phyloP scores from a whole-genome alignment of 2,329 filamentous ascomycete genomes.

The Pseudogymnoascus sp. region DNA sequence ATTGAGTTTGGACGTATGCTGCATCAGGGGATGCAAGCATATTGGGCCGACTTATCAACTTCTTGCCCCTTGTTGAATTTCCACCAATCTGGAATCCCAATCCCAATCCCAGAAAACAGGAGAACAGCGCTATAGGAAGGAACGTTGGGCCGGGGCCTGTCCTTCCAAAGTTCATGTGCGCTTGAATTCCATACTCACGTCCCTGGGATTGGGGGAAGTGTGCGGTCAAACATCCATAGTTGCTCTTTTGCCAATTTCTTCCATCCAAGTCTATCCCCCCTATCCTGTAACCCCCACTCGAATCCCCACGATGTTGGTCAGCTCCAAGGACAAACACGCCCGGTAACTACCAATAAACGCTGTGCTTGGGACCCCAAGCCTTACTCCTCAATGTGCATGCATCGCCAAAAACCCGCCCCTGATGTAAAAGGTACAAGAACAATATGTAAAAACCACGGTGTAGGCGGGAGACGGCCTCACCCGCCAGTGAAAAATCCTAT shows the following conservation, averaged over 20 bases:
- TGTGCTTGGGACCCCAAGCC: background rate
- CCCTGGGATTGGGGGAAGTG: background rate
- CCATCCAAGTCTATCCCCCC: background rate
- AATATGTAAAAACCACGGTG: background rate
- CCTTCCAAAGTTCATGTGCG: background rate
- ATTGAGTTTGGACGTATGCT: background rate
- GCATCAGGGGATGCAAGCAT: background rate
- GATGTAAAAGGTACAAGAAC: background rate
- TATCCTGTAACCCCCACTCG: background rate
- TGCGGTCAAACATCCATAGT: background rate
- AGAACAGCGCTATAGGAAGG: background rate
- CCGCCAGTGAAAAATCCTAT: background rate
- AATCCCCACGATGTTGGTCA: background rate
- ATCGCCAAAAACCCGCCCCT: background rate
- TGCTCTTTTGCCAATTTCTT: background rate
- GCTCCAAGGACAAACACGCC: background rate
- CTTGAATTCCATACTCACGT: background rate
- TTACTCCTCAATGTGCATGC: background rate
- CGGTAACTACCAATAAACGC: background rate
- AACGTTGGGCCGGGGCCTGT: background rate
- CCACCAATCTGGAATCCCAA: background rate
- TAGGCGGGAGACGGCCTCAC: background rate
- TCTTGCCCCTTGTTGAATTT: background rate
- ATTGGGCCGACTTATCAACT: background rate
- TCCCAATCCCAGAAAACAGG: background rate